A percentile compares a stretch with the other conserved stretches of the same genome.
phyloP scores from a whole-genome alignment of 2,329 filamentous ascomycete genomes.

The Coniella vitis region DNA sequence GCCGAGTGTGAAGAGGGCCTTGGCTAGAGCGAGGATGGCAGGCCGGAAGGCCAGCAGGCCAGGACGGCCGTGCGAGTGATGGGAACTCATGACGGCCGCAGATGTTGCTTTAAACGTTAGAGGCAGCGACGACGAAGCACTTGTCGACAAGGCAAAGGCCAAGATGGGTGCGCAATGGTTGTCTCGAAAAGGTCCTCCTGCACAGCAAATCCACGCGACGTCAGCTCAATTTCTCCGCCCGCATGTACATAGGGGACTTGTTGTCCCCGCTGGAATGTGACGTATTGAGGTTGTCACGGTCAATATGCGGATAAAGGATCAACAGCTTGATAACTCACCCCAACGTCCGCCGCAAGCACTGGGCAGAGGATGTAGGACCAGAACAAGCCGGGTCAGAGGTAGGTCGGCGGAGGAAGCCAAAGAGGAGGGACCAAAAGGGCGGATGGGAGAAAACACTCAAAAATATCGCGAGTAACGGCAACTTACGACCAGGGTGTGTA shows the following conservation, averaged over 20 bases:
- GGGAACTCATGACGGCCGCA: conserved; percentile 7
- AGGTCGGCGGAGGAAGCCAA: background rate
- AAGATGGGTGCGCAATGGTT: background rate
- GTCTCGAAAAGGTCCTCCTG: background rate
- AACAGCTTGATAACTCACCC: background rate
- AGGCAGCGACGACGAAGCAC: too few relatives aligned
- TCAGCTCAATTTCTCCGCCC: too few relatives aligned
- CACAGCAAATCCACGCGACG: background rate
- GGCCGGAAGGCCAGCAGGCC: conserved; percentile 20
- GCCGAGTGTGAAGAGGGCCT: conserved; percentile 43
- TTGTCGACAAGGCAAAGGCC: too few relatives aligned
- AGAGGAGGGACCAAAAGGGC: background rate
- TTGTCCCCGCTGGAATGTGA: background rate
- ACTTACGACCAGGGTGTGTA: too few relatives aligned
- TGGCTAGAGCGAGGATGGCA: conserved; percentile 44
- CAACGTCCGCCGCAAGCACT: background rate
- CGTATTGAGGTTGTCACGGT: too few relatives aligned
- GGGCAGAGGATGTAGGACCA: background rate
- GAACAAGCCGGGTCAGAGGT: background rate
- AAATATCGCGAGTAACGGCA: background rate
- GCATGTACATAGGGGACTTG: too few relatives aligned
- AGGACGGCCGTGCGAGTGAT: background rate
- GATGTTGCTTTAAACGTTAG: background rate
- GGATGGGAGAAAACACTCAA: background rate
- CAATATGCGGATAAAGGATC: too few relatives aligned